Conservation (phyloP, 176 grass and related monocot species). For the Musa beccarii region DNA sequence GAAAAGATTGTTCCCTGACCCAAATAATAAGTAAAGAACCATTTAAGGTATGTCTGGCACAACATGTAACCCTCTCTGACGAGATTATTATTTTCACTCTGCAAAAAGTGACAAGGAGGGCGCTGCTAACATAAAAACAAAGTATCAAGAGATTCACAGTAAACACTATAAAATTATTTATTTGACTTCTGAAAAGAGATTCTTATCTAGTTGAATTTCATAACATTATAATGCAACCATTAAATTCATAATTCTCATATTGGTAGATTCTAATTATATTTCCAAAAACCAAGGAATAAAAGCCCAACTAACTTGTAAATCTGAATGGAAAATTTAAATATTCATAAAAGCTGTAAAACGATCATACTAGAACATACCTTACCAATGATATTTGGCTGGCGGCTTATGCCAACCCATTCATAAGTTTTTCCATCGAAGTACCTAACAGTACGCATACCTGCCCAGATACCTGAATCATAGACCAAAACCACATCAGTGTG, state of each 20-base stretch:
- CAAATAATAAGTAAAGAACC: no score
- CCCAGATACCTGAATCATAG: slow-evolving; percentile 86
- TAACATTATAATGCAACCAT: no score
- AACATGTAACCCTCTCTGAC: no score
- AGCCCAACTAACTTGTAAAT: not conserved
- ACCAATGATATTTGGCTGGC: slow-evolving; percentile 89
- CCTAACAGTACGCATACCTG: slow-evolving; percentile 88
- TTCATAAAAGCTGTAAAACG: not conserved
- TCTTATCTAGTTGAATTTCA: not conserved
- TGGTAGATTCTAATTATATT: no score
- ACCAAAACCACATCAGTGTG: slow-evolving; percentile 12
- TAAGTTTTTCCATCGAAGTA: slow-evolving; percentile 97
- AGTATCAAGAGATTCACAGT: no score
- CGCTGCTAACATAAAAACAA: no score
- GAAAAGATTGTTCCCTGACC: no score
- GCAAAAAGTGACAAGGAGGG: no score
- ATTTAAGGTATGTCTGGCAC: no score
- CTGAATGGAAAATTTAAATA: slow-evolving; percentile 12
- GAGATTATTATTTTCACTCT: no score
- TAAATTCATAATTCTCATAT: no score
- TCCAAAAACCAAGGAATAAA: not conserved
- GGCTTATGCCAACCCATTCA: slow-evolving; percentile 94
- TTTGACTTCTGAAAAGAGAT: not conserved
- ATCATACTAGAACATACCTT: slow-evolving; percentile 42
- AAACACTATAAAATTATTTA: not conserved